Evolutionary conservation across 345 rosid genomes (phyloP).

Genomic region (Sapria himalayana): DNA sequence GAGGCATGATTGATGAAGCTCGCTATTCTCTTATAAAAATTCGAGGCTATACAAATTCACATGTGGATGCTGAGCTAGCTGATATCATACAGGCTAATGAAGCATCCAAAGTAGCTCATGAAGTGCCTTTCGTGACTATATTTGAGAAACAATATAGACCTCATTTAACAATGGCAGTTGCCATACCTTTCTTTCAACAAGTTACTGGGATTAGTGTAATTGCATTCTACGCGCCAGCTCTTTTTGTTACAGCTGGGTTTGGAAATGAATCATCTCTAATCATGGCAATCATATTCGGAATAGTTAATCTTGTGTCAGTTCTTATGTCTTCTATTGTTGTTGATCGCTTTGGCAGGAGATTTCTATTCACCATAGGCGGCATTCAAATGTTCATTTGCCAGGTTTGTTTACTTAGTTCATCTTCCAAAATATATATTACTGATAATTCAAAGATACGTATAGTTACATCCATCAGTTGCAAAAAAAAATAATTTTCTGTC

Average conservation of each 20-base stretch:
- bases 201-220: conserved; percentile 57
- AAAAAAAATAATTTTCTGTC: too few relatives aligned
- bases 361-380: conserved; percentile 50
- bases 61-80: conserved; percentile 31
- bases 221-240: conserved; percentile 67
- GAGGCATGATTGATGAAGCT: conserved; percentile 40
- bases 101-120: conserved; percentile 18
- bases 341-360: conserved; percentile 55
- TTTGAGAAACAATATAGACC: conserved; percentile 51
- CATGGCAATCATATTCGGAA: conserved; percentile 42
- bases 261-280: conserved; percentile 45
- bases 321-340: conserved; percentile 38
- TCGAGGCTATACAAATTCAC: conserved; percentile 20
- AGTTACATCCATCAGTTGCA: too few relatives aligned
- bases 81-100: conserved; percentile 33
- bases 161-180: conserved; percentile 49
- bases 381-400: conserved; percentile 41
- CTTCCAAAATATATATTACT: too few relatives aligned
- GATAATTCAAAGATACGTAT: too few relatives aligned
- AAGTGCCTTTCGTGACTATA: conserved; percentile 33
- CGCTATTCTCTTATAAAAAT: conserved; percentile 23
- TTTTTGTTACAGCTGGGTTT: conserved; percentile 59
- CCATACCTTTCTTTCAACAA: conserved; percentile 57
- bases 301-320: conserved; percentile 45
- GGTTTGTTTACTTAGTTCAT: too few relatives aligned